Percentiles rank a stretch among this genome's conserved stretches.
phyloP scores from a whole-genome alignment of 228 moss, liverwort and hornwort genomes.

The Sphagnum fallax region DNA sequence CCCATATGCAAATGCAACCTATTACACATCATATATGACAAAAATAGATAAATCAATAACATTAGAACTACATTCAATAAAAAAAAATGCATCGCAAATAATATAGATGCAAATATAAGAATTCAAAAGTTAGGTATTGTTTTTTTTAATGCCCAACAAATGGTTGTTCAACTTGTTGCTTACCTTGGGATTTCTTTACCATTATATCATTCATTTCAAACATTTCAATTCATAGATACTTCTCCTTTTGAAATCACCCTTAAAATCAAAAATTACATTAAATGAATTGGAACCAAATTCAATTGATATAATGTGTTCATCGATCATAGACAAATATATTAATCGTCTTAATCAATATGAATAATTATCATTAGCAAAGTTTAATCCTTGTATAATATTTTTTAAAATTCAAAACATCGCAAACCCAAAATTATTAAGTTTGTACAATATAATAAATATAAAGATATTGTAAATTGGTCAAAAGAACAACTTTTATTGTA shows the following conservation, averaged over 20 bases:
- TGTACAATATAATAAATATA: not conserved
- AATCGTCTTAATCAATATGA: not conserved
- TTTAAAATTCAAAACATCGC: not conserved
- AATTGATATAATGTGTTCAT: not conserved
- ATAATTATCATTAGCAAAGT: too few species aligned
- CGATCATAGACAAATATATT: not conserved
- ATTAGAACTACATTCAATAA: too few species aligned
- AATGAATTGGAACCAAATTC: not conserved
- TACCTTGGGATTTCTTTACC: not conserved
- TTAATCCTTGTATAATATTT: not conserved
- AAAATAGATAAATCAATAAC: not conserved
- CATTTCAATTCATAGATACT: not conserved
- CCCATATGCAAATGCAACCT: not conserved
- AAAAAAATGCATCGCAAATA: too few species aligned
- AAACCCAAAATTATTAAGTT: not conserved
- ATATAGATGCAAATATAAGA: too few species aligned
- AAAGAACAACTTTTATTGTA: not conserved
- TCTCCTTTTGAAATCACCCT: not conserved
- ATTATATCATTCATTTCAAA: not conserved
- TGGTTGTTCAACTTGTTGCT: not conserved
- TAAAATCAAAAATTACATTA: not conserved
- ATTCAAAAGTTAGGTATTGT: not conserved
- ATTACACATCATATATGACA: not conserved
- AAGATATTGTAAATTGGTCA: not conserved
- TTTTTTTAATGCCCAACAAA: not conserved